phyloP scores from a whole-genome alignment of 2,329 filamentous ascomycete species.

The Ascochyta pisi region DNA sequence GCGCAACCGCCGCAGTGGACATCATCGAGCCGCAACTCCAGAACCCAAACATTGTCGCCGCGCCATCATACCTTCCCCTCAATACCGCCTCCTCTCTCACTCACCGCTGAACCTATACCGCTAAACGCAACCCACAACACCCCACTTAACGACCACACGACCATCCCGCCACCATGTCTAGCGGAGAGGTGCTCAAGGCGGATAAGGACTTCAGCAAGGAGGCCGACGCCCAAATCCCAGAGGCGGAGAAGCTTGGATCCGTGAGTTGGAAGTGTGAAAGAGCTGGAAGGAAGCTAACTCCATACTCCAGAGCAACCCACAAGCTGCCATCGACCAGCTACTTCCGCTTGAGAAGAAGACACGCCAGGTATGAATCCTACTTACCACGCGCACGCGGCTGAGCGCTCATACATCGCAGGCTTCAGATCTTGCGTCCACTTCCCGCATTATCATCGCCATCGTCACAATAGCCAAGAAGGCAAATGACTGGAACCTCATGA shows the following conservation, averaged over 20 bases:
- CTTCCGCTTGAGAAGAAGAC: constrained; percentile 93
- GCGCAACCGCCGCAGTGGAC: constrained; percentile 10
- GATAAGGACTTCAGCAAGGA: constrained; percentile 99
- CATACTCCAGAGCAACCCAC: constrained; percentile 70
- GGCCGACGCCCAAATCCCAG: constrained; percentile 87
- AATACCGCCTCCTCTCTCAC: neutral
- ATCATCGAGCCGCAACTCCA: constrained; percentile 21
- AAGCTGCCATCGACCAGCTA: constrained; percentile 92
- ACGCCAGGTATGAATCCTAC: constrained; percentile 72
- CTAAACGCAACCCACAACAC: neutral
- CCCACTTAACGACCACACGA: constrained; percentile 13
- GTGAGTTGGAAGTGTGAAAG: constrained; percentile 55
- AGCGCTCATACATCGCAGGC: constrained; percentile 63
- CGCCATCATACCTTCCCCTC: constrained; percentile 4
- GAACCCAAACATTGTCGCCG: constrained; percentile 18
- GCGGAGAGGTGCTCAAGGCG: constrained; percentile 80
- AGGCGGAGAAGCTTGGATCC: constrained; percentile 88
- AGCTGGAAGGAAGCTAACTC: constrained; percentile 26
- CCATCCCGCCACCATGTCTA: constrained; percentile 69
- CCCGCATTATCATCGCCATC: constrained; percentile 83
- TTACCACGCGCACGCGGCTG: constrained; percentile 13
- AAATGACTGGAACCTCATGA: constrained; percentile 91
- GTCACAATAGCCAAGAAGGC: constrained; percentile 94
- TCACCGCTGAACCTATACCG: neutral
- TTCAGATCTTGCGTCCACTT: constrained; percentile 94